These are phyloP conservation scores for Aspergillus fumigatus DNA, from an alignment of 2,329 filamentous ascomycete genomes.

Conservation along the genomic window DNA sequence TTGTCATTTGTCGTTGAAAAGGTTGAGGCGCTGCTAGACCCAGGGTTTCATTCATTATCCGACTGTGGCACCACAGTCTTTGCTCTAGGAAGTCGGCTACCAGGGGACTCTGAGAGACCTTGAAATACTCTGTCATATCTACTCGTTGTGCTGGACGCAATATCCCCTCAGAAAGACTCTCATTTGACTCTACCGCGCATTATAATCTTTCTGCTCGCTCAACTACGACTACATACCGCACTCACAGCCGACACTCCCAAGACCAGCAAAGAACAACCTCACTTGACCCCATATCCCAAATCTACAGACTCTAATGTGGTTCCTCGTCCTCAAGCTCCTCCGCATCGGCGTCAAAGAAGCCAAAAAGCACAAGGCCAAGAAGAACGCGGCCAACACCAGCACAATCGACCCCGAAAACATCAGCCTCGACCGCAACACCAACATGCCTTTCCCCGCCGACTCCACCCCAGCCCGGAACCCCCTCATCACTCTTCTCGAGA, in stretches of 20 bases:
- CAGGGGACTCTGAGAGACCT: neutral
- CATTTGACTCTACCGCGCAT: neutral
- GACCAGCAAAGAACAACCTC: neutral
- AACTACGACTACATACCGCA: neutral
- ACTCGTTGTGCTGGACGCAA: neutral
- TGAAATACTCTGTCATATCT: neutral
- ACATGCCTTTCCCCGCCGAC: conserved; percentile 13
- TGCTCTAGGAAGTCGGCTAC: neutral
- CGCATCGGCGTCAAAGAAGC: conserved; percentile 25
- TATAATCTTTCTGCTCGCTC: neutral
- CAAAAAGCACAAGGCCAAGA: conserved; percentile 29
- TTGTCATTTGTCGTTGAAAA: neutral
- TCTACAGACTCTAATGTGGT: conserved; percentile 20
- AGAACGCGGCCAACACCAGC: conserved; percentile 15
- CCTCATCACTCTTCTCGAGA: conserved; percentile 20
- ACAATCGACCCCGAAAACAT: conserved; percentile 11
- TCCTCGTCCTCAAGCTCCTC: conserved; percentile 26
- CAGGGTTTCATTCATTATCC: neutral
- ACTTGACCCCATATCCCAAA: neutral
- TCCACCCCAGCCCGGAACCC: conserved; percentile 11
- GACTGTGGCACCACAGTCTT: neutral
- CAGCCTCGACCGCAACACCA: conserved; percentile 12
- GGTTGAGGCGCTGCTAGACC: neutral
- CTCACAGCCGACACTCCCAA: neutral
- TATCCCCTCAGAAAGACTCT: neutral